A percentile compares a stretch with the other conserved stretches of the same genome.
Conservation (phyloP, 148 eudicot species). For the Rhododendron ferrugineum region DNA sequence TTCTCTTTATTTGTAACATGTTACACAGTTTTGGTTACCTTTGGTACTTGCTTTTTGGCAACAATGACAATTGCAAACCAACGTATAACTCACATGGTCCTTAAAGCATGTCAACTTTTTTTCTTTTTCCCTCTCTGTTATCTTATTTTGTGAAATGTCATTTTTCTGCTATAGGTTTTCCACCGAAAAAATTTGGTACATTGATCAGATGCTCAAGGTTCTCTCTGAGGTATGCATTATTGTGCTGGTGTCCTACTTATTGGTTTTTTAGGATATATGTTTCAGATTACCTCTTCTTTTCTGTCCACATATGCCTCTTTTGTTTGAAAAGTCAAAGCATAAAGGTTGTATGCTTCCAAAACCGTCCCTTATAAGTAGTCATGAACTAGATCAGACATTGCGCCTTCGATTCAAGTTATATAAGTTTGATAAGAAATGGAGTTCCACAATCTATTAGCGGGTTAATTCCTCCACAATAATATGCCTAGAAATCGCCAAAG, state of each 20-base stretch:
- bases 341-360: not conserved
- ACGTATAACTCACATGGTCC: not conserved
- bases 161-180: conserved; percentile 59
- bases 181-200: conserved; percentile 86
- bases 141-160: not conserved
- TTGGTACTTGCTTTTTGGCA: not conserved
- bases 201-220: conserved; percentile 99
- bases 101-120: not conserved
- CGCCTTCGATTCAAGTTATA: not conserved
- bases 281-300: not conserved
- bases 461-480: not conserved
- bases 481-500: not conserved
- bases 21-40: not conserved
- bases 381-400: not conserved
- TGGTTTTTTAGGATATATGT: not conserved
- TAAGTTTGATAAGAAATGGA: not conserved
- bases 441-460: not conserved
- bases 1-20: not conserved
- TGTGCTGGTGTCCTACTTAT: not conserved
- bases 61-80: not conserved
- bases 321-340: not conserved
- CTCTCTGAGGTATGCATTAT: conserved; percentile 71
- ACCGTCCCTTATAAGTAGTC: not conserved
- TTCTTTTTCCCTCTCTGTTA: not conserved
- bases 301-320: not conserved